Percentiles rank a stretch among this genome's conserved stretches.
Evolutionary conservation across 2,329 filamentous ascomycete genomes (phyloP).

Genomic region (Aspergillus eucalypticola): DNA sequence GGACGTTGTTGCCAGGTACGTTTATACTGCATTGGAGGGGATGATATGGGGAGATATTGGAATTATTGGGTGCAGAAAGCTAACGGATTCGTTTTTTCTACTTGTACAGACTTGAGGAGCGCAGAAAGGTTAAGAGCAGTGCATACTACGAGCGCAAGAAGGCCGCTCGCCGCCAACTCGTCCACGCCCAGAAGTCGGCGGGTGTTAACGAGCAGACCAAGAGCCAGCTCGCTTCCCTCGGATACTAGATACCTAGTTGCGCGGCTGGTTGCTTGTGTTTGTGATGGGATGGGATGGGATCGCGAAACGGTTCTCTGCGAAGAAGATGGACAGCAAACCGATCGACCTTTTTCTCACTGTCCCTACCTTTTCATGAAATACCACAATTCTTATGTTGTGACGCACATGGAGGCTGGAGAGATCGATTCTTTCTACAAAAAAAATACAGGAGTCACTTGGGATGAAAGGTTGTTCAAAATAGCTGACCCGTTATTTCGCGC

Average conservation of each 20-base stretch:
- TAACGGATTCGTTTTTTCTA: slow-evolving; percentile 17
- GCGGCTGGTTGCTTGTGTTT: slow-evolving; percentile 44
- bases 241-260: slow-evolving; percentile 69
- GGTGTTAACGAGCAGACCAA: slow-evolving; percentile 82
- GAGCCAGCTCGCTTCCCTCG: slow-evolving; percentile 83
- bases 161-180: slow-evolving; percentile 84
- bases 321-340: slow-evolving; percentile 43
- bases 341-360: slow-evolving; percentile 41
- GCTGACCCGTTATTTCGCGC: slow-evolving; percentile 43
- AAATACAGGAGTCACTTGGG: slow-evolving; percentile 43
- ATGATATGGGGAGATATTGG: not conserved
- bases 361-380: slow-evolving; percentile 37
- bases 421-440: slow-evolving; percentile 37
- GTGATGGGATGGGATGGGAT: slow-evolving; percentile 43
- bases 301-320: slow-evolving; percentile 40
- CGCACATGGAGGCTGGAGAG: slow-evolving; percentile 34
- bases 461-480: slow-evolving; percentile 46
- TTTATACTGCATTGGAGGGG: slow-evolving; percentile 32
- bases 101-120: slow-evolving; percentile 83
- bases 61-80: slow-evolving; percentile 15
- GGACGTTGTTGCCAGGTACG: slow-evolving; percentile 96
- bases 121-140: slow-evolving; percentile 98
- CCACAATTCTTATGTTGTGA: slow-evolving; percentile 38
- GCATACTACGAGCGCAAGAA: slow-evolving; percentile 99
- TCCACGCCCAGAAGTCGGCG: slow-evolving; percentile 90